These are phyloP conservation scores for Tolypocladium nubicola DNA, from an alignment of 2,329 filamentous ascomycete genomes.

Conservation along the genomic window DNA sequence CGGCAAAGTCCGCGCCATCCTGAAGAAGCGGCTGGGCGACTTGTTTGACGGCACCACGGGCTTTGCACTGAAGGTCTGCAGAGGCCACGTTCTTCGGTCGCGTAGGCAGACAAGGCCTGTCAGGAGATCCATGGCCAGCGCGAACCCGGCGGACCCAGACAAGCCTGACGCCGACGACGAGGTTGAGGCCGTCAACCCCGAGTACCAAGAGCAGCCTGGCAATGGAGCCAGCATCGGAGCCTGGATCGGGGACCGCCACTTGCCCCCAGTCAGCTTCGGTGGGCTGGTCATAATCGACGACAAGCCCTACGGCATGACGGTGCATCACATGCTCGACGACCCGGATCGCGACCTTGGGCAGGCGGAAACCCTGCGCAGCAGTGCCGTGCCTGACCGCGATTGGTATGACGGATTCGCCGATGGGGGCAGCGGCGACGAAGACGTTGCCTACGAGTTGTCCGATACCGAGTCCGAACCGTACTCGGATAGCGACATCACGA, in stretches of 20 bases:
- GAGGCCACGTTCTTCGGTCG: conserved; percentile 56
- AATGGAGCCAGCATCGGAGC: conserved; percentile 92
- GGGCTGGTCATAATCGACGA: conserved; percentile 79
- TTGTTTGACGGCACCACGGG: conserved; percentile 53
- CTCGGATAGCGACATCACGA: conserved; percentile 41
- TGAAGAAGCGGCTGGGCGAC: conserved; percentile 56
- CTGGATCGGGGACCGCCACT: conserved; percentile 72
- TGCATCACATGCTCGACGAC: conserved; percentile 89
- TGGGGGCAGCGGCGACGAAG: conserved; percentile 37
- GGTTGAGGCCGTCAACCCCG: conserved; percentile 50
- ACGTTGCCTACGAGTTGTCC: conserved; percentile 50
- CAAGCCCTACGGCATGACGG: conserved; percentile 84
- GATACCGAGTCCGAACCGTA: conserved; percentile 47
- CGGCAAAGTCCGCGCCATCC: conserved; percentile 57
- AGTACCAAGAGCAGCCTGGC: conserved; percentile 65
- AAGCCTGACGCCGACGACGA: conserved; percentile 21
- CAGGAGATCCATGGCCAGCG: conserved; percentile 19
- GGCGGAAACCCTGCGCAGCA: conserved; percentile 23
- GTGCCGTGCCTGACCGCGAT: conserved; percentile 25
- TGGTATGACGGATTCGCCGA: conserved; percentile 32
- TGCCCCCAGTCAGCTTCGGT: conserved; percentile 85
- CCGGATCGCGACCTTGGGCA: conserved; percentile 35
- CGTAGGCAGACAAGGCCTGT: conserved; percentile 28
- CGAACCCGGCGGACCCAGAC: not conserved
- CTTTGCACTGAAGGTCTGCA: conserved; percentile 61